Evolutionary conservation across 2,329 filamentous ascomycete genomes (phyloP).

Genomic region (Dactylellina parvicollis): DNA sequence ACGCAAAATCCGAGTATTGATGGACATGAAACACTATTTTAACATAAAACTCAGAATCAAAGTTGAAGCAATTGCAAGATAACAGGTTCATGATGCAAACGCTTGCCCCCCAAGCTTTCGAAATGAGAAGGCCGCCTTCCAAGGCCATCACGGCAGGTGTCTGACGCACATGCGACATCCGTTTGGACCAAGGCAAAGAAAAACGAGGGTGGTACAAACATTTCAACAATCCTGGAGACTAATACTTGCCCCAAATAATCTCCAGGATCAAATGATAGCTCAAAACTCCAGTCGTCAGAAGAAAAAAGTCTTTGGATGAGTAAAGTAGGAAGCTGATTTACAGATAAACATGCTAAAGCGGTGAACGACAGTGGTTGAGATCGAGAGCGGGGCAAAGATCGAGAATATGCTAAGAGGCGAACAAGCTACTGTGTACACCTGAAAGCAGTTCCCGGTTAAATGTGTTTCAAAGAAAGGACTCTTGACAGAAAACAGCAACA

Average conservation of each 20-base stretch:
- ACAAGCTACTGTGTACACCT: slow-evolving; percentile 37
- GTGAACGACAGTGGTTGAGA: slow-evolving; percentile 40
- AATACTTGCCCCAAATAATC: slow-evolving; percentile 20
- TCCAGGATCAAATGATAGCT: slow-evolving; percentile 38
- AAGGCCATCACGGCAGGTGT: slow-evolving; percentile 47
- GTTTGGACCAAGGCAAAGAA: slow-evolving; percentile 34
- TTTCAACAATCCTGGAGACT: slow-evolving; percentile 14
- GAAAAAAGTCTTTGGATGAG: slow-evolving; percentile 20
- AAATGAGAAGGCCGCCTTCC: slow-evolving; percentile 51
- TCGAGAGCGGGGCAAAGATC: slow-evolving; percentile 32
- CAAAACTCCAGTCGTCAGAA: slow-evolving; percentile 32
- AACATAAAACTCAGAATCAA: slow-evolving; percentile 9
- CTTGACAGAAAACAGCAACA: slow-evolving; percentile 30
- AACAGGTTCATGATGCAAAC: slow-evolving; percentile 3
- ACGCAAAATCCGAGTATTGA: slow-evolving; percentile 3
- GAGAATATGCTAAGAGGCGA: slow-evolving; percentile 15
- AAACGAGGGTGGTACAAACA: slow-evolving; percentile 34
- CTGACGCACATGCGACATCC: slow-evolving; percentile 49
- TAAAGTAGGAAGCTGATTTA: slow-evolving; percentile 45
- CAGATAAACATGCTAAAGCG: slow-evolving; percentile 50
- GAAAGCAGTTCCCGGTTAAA: slow-evolving; percentile 51
- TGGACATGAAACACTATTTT: slow-evolving; percentile 28
- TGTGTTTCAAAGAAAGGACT: slow-evolving; percentile 48
- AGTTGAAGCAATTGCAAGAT: slow-evolving; percentile 14
- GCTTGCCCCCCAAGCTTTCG: slow-evolving; percentile 31